phyloP scores from a whole-genome alignment of 805 yeast genomes.

The Candida nonsorbophila region DNA sequence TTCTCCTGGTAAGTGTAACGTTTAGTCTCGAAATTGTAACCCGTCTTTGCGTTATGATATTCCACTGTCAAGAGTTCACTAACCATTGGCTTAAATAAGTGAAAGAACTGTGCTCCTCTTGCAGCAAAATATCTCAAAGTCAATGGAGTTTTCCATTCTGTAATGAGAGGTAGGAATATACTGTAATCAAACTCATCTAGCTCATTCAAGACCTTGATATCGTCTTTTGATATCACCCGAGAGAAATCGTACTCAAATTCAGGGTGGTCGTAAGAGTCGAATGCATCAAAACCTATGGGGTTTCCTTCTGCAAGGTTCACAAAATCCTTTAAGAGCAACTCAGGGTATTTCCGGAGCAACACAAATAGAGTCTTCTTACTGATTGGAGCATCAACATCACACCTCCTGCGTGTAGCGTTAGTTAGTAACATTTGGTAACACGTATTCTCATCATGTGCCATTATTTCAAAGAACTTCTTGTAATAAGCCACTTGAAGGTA shows the following conservation, averaged over 20 bases:
- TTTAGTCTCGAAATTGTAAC: constrained; percentile 31
- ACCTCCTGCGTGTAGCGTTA: constrained; percentile 42
- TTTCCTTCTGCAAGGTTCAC: constrained; percentile 41
- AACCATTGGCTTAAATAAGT: constrained; percentile 27
- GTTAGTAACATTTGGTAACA: constrained; percentile 40
- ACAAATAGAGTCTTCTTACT: constrained; percentile 33
- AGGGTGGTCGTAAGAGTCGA: constrained; percentile 20
- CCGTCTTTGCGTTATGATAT: constrained; percentile 36
- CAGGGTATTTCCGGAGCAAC: constrained; percentile 31
- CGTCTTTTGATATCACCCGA: constrained; percentile 4
- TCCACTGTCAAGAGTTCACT: constrained; percentile 46
- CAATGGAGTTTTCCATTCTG: constrained; percentile 47
- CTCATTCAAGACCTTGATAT: constrained; percentile 8
- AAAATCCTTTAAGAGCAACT: constrained; percentile 38
- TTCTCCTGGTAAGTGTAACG: constrained; percentile 31
- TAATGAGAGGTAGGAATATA: constrained; percentile 21
- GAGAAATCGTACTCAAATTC: not conserved
- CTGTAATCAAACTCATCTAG: constrained; percentile 14
- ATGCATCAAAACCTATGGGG: constrained; percentile 34
- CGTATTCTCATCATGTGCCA: constrained; percentile 15
- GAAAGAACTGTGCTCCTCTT: constrained; percentile 45
- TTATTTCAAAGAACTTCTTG: constrained; percentile 39
- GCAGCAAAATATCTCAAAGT: constrained; percentile 55
- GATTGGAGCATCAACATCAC: constrained; percentile 47
- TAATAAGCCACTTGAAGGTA: constrained; percentile 61